Percentiles rank a stretch among this genome's conserved stretches.
phyloP scores from a whole-genome alignment of 2,329 filamentous ascomycete genomes.

The Neofusicoccum sp. region DNA sequence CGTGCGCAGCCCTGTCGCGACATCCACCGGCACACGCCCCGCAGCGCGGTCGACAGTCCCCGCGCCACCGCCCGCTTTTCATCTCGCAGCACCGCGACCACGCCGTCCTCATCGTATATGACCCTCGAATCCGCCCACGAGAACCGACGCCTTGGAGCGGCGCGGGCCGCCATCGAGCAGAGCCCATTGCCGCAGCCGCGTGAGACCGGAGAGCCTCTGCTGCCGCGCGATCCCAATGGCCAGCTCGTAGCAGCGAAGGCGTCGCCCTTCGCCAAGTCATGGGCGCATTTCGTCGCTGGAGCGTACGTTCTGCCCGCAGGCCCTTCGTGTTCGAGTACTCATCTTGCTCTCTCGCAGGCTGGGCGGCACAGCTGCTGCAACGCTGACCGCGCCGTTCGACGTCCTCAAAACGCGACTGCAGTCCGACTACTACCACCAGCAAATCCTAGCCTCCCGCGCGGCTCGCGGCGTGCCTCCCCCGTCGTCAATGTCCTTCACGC shows the following conservation, averaged over 20 bases:
- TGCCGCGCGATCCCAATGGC: slow-evolving; percentile 48
- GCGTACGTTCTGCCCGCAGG: slow-evolving; percentile 59
- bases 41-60: neutral
- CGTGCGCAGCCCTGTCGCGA: neutral
- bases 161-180: slow-evolving; percentile 31
- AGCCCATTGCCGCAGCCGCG: slow-evolving; percentile 54
- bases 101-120: slow-evolving; percentile 31
- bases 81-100: neutral
- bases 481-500: slow-evolving; percentile 63
- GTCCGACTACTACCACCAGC: slow-evolving; percentile 89
- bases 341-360: slow-evolving; percentile 54
- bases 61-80: neutral
- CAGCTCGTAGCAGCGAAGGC: slow-evolving; percentile 40
- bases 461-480: slow-evolving; percentile 58
- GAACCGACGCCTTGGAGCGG: slow-evolving; percentile 34
- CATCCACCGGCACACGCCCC: neutral
- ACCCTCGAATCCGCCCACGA: slow-evolving; percentile 37
- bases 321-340: slow-evolving; percentile 24
- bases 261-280: slow-evolving; percentile 67
- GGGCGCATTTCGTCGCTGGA: slow-evolving; percentile 90
- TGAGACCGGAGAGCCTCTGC: slow-evolving; percentile 61
- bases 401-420: slow-evolving; percentile 92
- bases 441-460: slow-evolving; percentile 70
- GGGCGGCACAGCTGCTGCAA: slow-evolving; percentile 87
- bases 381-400: slow-evolving; percentile 92